Conservation (phyloP, 2,329 filamentous ascomycete species). For the Tolypocladium guangdongense region DNA sequence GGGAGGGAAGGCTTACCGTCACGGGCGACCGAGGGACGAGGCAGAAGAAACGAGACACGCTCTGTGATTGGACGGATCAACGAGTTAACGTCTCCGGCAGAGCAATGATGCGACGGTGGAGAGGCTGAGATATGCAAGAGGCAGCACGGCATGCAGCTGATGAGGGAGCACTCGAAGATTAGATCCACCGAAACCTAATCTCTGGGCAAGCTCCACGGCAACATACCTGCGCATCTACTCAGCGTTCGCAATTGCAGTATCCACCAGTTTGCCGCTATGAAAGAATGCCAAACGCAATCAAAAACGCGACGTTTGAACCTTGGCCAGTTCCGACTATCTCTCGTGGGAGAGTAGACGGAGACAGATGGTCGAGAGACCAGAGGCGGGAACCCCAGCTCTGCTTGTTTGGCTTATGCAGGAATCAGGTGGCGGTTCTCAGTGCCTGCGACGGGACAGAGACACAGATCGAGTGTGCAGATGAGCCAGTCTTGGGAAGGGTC, state of each 20-base stretch:
- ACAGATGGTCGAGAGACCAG: background rate
- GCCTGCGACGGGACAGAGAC: background rate
- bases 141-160: conserved; percentile 27
- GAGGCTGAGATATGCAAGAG: conserved; percentile 23
- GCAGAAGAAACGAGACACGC: conserved; percentile 35
- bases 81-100: conserved; percentile 56
- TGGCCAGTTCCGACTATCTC: background rate
- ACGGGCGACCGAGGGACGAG: conserved; percentile 29
- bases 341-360: background rate
- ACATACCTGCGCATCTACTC: conserved; percentile 15
- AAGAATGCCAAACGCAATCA: background rate
- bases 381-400: background rate
- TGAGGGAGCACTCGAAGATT: conserved; percentile 7
- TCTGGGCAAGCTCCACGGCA: conserved; percentile 2
- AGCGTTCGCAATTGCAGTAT: background rate
- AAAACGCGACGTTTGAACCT: background rate
- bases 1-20: conserved; percentile 37
- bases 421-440: background rate
- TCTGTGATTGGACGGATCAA: conserved; percentile 44
- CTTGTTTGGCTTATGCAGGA: background rate
- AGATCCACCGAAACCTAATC: conserved; percentile 6
- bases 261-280: background rate
- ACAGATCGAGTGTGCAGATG: conserved; percentile 5
- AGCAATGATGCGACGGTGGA: conserved; percentile 33
- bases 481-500: conserved; percentile 25